These are phyloP conservation scores for Serendipita sp. DNA, from an alignment of 768 basidiomycete species.

Conservation along the genomic window DNA sequence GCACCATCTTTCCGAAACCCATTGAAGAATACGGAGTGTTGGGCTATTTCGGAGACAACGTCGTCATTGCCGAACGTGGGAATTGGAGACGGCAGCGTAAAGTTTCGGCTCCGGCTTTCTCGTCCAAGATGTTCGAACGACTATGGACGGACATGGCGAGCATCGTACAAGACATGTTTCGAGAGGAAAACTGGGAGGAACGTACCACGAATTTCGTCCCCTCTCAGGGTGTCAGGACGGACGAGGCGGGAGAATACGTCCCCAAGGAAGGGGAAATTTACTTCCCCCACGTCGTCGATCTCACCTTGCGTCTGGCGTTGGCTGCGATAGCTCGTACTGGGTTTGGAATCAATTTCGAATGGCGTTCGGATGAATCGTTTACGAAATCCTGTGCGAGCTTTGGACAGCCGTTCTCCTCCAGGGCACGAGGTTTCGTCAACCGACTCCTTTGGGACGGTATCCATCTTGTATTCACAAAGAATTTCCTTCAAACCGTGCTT, in stretches of 20 bases:
- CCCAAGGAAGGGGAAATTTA: neutral
- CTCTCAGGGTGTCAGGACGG: neutral
- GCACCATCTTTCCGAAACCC: conserved; percentile 4
- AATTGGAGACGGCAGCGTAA: conserved; percentile 4
- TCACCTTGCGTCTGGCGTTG: conserved; percentile 2
- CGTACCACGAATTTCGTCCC: neutral
- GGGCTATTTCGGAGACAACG: conserved; percentile 1
- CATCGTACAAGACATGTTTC: conserved; percentile 3
- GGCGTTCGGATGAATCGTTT: neutral
- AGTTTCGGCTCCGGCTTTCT: neutral
- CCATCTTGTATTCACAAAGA: no score
- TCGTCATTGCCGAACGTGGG: neutral
- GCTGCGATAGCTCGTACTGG: conserved; percentile 2
- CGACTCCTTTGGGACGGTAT: no score
- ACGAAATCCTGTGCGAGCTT: neutral
- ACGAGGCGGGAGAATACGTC: neutral
- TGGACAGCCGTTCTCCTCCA: neutral
- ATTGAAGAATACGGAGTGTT: conserved; percentile 2
- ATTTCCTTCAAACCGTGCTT: no score
- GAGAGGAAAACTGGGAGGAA: neutral
- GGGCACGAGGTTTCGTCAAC: no score
- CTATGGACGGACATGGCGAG: conserved; percentile 1
- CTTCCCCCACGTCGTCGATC: neutral
- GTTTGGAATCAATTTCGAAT: conserved; percentile 5
- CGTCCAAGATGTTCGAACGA: conserved; percentile 1